phyloP scores from a whole-genome alignment of 2,329 filamentous ascomycete species.

The Fusarium clavum region DNA sequence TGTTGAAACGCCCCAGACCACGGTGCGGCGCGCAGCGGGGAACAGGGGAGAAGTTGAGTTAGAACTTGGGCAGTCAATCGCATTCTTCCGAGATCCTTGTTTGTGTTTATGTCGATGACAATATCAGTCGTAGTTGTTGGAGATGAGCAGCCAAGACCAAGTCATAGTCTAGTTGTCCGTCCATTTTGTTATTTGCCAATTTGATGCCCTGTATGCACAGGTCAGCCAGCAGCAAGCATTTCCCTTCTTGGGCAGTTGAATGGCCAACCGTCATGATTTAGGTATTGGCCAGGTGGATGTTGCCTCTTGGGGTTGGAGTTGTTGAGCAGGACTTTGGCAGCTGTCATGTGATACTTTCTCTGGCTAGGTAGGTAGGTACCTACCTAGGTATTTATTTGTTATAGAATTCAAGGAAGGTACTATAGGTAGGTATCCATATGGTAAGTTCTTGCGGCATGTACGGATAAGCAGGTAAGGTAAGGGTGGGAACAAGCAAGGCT shows the following conservation, averaged over 20 bases:
- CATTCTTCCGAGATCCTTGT: conserved; percentile 33
- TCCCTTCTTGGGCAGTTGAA: conserved; percentile 1
- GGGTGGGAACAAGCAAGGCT: neutral
- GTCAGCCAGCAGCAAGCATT: conserved; percentile 5
- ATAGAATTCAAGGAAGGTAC: too few species aligned
- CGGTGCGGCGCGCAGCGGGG: conserved; percentile 31
- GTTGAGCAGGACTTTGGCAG: conserved; percentile 5
- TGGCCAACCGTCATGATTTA: neutral
- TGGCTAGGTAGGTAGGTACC: neutral
- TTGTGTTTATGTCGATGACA: conserved; percentile 1
- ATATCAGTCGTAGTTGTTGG: neutral
- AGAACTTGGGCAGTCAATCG: conserved; percentile 24
- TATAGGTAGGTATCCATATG: neutral
- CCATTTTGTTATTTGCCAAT: neutral
- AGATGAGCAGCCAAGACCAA: neutral
- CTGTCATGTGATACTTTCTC: conserved; percentile 20
- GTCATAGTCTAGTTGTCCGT: too few species aligned
- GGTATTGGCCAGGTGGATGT: neutral
- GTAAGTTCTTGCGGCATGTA: neutral
- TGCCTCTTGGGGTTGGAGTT: neutral
- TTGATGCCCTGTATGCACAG: neutral
- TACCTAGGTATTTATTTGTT: too few species aligned
- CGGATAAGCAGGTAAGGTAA: neutral
- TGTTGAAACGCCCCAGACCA: conserved; percentile 20
- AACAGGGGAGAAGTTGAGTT: neutral